Conservation (phyloP, 305 asterid genomes). For the Striga hermonthica region DNA sequence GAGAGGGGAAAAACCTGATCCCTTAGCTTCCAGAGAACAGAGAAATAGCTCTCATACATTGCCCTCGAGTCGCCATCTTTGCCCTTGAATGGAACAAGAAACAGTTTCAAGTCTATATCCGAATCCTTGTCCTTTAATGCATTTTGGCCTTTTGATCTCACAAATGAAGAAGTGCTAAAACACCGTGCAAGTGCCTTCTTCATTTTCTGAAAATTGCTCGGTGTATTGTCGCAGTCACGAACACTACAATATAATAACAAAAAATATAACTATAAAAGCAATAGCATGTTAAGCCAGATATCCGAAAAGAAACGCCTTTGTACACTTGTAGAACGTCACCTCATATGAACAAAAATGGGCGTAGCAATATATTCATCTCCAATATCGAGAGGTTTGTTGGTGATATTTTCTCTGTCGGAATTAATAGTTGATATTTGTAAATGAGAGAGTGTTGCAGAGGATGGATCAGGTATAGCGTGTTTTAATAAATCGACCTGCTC, state of each 20-base stretch:
- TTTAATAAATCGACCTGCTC: constrained; percentile 82
- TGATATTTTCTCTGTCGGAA: constrained; percentile 54
- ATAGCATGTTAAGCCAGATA: neutral
- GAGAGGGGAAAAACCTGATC: constrained; percentile 60
- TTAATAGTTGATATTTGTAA: constrained; percentile 47
- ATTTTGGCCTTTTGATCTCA: constrained; percentile 47
- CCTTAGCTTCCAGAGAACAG: constrained; percentile 67
- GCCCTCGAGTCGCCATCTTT: constrained; percentile 51
- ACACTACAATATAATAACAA: constrained; percentile 40
- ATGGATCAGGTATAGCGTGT: constrained; percentile 88
- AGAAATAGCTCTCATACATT: constrained; percentile 55
- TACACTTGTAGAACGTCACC: constrained; percentile 41
- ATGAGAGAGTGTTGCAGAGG: constrained; percentile 60
- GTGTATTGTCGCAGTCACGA: constrained; percentile 51
- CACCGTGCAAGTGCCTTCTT: constrained; percentile 53
- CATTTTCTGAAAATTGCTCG: constrained; percentile 40
- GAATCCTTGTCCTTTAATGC: constrained; percentile 34
- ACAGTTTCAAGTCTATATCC: constrained; percentile 46
- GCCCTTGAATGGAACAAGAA: constrained; percentile 59
- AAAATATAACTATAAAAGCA: neutral
- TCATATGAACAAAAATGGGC: constrained; percentile 80
- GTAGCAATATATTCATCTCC: constrained; percentile 70
- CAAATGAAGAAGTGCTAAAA: constrained; percentile 55
- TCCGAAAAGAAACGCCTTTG: constrained; percentile 14
- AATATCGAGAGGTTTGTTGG: constrained; percentile 45